phyloP scores from a whole-genome alignment of 2,329 filamentous ascomycete species.

The Cryphonectria japonica region DNA sequence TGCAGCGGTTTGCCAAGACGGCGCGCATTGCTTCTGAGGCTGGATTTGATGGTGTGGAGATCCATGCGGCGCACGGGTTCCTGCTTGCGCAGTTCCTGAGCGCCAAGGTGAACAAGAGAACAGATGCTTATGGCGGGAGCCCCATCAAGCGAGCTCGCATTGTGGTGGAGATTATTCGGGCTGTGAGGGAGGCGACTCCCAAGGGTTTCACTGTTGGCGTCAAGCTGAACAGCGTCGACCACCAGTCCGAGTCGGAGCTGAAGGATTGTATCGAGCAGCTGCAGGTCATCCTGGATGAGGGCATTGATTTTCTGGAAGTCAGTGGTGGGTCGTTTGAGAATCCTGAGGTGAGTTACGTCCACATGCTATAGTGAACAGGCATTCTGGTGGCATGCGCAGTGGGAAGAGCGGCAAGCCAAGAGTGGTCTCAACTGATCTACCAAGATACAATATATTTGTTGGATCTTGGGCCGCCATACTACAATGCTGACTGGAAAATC shows the following conservation, averaged over 20 bases:
- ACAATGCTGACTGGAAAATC: neutral
- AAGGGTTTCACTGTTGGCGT: constrained; percentile 53
- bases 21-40: constrained; percentile 53
- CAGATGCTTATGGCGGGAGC: constrained; percentile 59
- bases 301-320: constrained; percentile 70
- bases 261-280: constrained; percentile 63
- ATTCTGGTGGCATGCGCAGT: no score
- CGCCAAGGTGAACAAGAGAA: constrained; percentile 52
- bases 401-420: no score
- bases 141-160: constrained; percentile 53
- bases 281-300: constrained; percentile 49
- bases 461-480: no score
- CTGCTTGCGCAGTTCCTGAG: constrained; percentile 61
- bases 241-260: constrained; percentile 49
- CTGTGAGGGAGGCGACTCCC: constrained; percentile 44
- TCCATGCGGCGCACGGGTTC: constrained; percentile 60
- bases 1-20: constrained; percentile 55
- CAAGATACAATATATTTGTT: no score
- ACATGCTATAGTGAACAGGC: neutral
- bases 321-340: constrained; percentile 65
- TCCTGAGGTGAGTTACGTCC: constrained; percentile 43
- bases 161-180: constrained; percentile 54
- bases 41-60: constrained; percentile 50
- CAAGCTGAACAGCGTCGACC: constrained; percentile 62
- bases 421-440: no score